Evolutionary conservation across 257 asterid species (phyloP), one percentile per base, ranked within the genome.

Genomic region (Penstemon eatonii): DNA sequence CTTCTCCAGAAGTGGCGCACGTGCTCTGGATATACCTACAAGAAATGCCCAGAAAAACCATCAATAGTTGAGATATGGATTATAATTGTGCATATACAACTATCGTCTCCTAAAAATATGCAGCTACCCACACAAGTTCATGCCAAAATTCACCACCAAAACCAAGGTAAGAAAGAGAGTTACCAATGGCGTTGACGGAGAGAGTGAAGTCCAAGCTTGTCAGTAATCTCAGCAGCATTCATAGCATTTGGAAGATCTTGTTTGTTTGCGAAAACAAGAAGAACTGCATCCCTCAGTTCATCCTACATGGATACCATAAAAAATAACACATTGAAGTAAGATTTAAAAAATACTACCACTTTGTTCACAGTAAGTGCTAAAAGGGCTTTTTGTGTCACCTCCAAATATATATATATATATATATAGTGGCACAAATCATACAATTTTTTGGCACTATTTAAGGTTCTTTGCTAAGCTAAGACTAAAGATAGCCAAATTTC

Each of bases 241-340:
- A 86, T 84, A 8, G 89, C 92, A 80, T 86, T 86, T 36, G 89
- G 92, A 65, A 86, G 89, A 82, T 86, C 92, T 76, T 84, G 87
- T 66, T 86, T 86, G 87, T 84, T 84, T 8, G 92, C 92, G 60
- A 83, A 82, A 52, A 86, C 92, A 74, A 86, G 92, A 47, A 86
- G 80, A 75, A 84, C 92, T 52, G 92, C 87, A 78, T 86, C 92
- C 78, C 89, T 80, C 76, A 84, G 83, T 71, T 83, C 92, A 76
- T 83, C 85, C 85, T 83, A 51, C 57, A 44, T 3, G 12, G 25
- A 51, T 56, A 74, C 53, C 42, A 44, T 15, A 12, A 41, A 38
- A 9, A 59, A 38, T 12, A 59, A 10, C 9, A 46, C 10, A 25
- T 46, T 8, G 11, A 46, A 8, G 10, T 7, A 46, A 46, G 51